Evolutionary conservation across 1,284 basidiomycete species (phyloP), one percentile per base, ranked within the genome.

Genomic region (Marasmius fiardii): DNA sequence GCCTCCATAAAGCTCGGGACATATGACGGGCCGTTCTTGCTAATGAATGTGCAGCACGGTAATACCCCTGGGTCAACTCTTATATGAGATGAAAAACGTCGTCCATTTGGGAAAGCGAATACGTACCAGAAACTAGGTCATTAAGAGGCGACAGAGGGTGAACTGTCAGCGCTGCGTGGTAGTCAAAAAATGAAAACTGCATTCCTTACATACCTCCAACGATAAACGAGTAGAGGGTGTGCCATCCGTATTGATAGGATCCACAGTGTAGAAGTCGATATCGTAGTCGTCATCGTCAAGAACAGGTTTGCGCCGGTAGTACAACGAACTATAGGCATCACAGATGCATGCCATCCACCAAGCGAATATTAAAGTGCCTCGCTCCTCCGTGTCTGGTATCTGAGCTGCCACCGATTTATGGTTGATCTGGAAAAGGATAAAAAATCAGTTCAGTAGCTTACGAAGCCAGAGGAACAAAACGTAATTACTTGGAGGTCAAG

Each of bases 361-460:
- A 1, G 92, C 86, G 66, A 91, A 93, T 44, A 90, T 86, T 85
- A 92, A 88, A 2, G 86, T 90, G 21, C 88, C 86, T 53, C 86
- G 81, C 48, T 76, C 81, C 63, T 91, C 89, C 26, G 81, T 75
- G 65, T 90, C 87, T 60, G 80, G 75, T 59, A 89, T 86, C 57
- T 76, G 81, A 4, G 80, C 76, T 73, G 88, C 83, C 44, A 85
- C 85, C 3, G 86, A 82, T 68, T 88, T 90, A 65, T 90, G 86
- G 68, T 91, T 91, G 67, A 91, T 88, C 89, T 91, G 61, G 33
- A 63, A 56, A 55, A 51, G 56, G 49, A 58, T 52, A 47, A 57
- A 55, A 53, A 26, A n/a, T n/a, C n/a, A 44, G 43, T 20, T 47
- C 51, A 59, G 50, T 18, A 34, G 16, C 20, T 48, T 50, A 34